A percentile compares a stretch with the other conserved stretches of the same genome.
These are phyloP conservation scores for Saccharomycopsis sp. DNA, from an alignment of 805 yeast genomes.

Conservation along the genomic window DNA sequence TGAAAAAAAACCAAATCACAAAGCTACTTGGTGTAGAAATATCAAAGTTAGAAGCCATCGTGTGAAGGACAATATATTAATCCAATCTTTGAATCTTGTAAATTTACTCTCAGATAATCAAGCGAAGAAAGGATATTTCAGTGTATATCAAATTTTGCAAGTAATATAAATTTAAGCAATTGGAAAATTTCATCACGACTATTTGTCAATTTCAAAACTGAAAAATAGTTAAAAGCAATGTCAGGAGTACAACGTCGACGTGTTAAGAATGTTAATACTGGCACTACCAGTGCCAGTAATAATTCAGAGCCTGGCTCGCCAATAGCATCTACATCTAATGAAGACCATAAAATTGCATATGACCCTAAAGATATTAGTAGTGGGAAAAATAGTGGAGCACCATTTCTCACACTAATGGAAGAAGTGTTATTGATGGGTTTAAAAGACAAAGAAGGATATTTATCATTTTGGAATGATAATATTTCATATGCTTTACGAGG, in stretches of 20 bases:
- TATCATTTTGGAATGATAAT: conserved; percentile 97
- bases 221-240: conserved; percentile 24
- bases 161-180: too few species aligned
- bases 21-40: too few species aligned
- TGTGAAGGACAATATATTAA: too few species aligned
- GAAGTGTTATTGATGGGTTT: conserved; percentile 90
- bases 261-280: conserved; percentile 39
- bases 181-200: too few species aligned
- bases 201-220: too few species aligned
- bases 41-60: too few species aligned
- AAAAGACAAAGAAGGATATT: conserved; percentile 92
- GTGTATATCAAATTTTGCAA: too few species aligned
- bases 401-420: conserved; percentile 88
- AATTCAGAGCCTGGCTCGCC: conserved; percentile 14
- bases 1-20: too few species aligned
- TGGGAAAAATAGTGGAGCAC: conserved; percentile 37
- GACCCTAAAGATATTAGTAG: conserved; percentile 55
- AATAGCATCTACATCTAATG: conserved; percentile 15
- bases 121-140: too few species aligned
- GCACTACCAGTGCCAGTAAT: conserved; percentile 17
- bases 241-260: conserved; percentile 75
- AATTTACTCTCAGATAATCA: too few species aligned
- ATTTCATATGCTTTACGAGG: conserved; percentile 95
- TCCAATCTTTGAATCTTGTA: too few species aligned
- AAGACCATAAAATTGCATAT: conserved; percentile 66